phyloP scores from a whole-genome alignment of 2,329 filamentous ascomycete genomes.

The Raffaelea ambrosiae region DNA sequence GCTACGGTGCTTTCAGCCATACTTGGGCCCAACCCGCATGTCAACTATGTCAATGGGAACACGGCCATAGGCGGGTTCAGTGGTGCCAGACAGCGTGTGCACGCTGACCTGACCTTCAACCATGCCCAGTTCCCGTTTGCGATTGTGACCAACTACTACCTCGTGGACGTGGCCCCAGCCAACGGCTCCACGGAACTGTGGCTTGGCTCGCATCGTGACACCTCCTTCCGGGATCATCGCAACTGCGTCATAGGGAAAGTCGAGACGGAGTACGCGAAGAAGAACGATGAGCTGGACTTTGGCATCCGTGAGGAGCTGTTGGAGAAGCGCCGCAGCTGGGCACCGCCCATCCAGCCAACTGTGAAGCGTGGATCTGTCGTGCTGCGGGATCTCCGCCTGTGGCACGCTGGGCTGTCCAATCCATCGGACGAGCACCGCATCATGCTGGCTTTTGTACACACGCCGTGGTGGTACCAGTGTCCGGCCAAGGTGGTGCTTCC shows the following conservation, averaged over 20 bases:
- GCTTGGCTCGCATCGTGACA: constrained; percentile 33
- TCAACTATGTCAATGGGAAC: constrained; percentile 12
- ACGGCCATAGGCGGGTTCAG: constrained; percentile 6
- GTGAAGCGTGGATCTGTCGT: constrained; percentile 34
- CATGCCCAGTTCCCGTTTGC: constrained; percentile 32
- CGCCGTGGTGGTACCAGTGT: constrained; percentile 28
- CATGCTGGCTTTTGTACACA: constrained; percentile 31
- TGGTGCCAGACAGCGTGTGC: constrained; percentile 26
- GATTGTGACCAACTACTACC: constrained; percentile 38
- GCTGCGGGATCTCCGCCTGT: constrained; percentile 36
- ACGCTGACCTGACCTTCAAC: constrained; percentile 29
- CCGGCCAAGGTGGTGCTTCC: constrained; percentile 10
- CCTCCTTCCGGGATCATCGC: constrained; percentile 7
- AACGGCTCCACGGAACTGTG: constrained; percentile 44
- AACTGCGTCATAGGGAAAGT: constrained; percentile 19
- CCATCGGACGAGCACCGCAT: constrained; percentile 28
- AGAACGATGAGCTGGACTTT: constrained; percentile 5
- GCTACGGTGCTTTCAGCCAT: constrained; percentile 5
- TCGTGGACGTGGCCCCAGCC: constrained; percentile 32
- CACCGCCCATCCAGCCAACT: constrained; percentile 27
- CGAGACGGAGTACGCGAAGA: constrained; percentile 15
- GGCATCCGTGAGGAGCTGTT: constrained; percentile 14
- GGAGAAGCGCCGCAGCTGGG: constrained; percentile 20
- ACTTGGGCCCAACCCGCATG: constrained; percentile 7
- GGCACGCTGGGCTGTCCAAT: constrained; percentile 42